Evolutionary conservation across 495 filamentous ascomycete genomes (phyloP), one percentile per base, ranked within the genome.

Genomic region (Patellaria atrata): DNA sequence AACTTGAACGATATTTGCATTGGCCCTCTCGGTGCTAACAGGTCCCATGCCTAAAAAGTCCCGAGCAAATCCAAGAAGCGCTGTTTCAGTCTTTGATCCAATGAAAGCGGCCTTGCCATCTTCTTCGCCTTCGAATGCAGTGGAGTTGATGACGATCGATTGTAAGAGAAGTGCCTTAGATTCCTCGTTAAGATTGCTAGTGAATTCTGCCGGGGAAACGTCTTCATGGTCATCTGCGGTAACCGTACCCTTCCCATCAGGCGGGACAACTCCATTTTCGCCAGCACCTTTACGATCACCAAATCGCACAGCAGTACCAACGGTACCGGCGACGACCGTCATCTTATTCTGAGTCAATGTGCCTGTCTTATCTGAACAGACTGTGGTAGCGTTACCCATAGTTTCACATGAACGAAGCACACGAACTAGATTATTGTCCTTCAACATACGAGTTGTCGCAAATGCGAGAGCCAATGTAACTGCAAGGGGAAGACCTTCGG

Each of bases 351-450:
- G 70, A 3, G 74, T 79, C n/a, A 96, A 62, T 2, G 87, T 96
- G 36, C 87, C 87, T 0, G 87, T 96, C 55, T 96, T 96, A 61
- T 96, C 87, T 2, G 86, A 93, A 58, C 87, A 96, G 30, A 96
- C 82, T 1, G 82, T 87, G 0, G 86, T 93, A 3, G 87, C 87
- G 56, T 94, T 94, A 15, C 87, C 87, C 87, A 96, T 96, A n/a
- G 87, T 91, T 55, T 96, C 87, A 55, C 87, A 96, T 27, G 87
- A 86, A 47, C 83, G 77, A 24, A 96, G 64, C 36, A 87, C 70
- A 18, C 87, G 81, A 32, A 96, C 87, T 30, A 96, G 56, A 43
- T 94, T 94, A 58, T 93, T 87, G 47, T 94, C 87, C 54, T 81
- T 89, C 28, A 94, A 62, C 87, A 96, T 96, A 17, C 84, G 67